Base-by-base conservation (phyloP, 2,329 filamentous ascomycete species). In the Aspergillus quadrilineatus region DNA sequence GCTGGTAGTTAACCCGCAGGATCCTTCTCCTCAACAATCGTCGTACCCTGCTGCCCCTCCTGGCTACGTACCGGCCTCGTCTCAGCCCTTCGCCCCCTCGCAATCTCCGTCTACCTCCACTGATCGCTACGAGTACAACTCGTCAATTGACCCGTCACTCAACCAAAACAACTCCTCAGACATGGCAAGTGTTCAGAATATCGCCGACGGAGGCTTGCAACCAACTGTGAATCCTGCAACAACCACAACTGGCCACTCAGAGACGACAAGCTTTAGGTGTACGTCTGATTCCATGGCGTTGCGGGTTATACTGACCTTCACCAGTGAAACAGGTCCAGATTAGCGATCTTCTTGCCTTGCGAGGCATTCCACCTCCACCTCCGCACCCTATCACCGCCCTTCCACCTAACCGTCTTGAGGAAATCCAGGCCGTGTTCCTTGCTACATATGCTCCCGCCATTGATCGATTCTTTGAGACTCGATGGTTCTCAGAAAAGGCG, bases 391-490 rank as follows among this genome's bases (percentile, higher is more conserved):
- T 69, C 72, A 82, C 65, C 44, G 75, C 73, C 52, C 69, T 80
- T 39, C 69, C 77, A 5, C 70, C 73, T 29, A 69, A 73, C 6
- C 74, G 73, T 56, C 79, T 89, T 49, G 84, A 86, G 64, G 87
- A 91, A 68, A 85, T 91, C 57, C 86, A 85, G 61, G 83, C 83
- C 59, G 77, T 93, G 14, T 95, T 89, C 73, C 82, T 84, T 64
- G 87, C 88, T 62, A 86, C 91, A 61, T 95, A 94, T 71, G 88
- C 87, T 4, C 83, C 82, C 1, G 88, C 86, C 6, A 82, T 94
- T 46, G 87, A 90, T 72, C 82, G 83, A 49, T 87, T 94, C 60
- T 83, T 95, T 60, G 92, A 97, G 72, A 89, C 90, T 6, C 82
- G 81, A 29, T 97, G 92, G 92, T 97, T 90, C 75, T 84, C 78